phyloP scores from a whole-genome alignment of 2,329 filamentous ascomycete species.

The Curvularia verruculosa region DNA sequence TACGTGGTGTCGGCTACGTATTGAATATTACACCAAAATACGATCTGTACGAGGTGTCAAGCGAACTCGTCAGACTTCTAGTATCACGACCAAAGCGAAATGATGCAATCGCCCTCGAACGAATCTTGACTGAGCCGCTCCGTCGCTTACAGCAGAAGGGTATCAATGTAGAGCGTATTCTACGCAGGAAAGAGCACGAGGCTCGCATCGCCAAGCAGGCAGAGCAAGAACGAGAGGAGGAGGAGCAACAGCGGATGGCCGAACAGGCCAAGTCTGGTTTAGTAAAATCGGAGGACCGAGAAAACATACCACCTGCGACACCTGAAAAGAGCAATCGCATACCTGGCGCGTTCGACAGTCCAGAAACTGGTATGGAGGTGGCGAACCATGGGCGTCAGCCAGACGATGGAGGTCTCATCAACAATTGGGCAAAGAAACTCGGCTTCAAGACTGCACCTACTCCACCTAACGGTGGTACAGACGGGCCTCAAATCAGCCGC shows the following conservation, averaged over 20 bases:
- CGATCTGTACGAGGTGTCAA: slow-evolving; percentile 91
- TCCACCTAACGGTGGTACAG: slow-evolving; percentile 25
- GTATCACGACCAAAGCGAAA: slow-evolving; percentile 84
- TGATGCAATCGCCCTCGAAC: slow-evolving; percentile 88
- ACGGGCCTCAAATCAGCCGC: slow-evolving; percentile 43
- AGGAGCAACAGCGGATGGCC: slow-evolving; percentile 58
- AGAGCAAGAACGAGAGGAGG: slow-evolving; percentile 71
- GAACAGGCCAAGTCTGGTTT: slow-evolving; percentile 39
- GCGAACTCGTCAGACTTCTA: slow-evolving; percentile 81
- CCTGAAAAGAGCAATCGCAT: slow-evolving; percentile 42
- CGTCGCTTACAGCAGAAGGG: slow-evolving; percentile 82
- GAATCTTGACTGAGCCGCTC: slow-evolving; percentile 84
- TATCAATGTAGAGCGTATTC: slow-evolving; percentile 95
- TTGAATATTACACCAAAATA: slow-evolving; percentile 79
- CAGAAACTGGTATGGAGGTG: slow-evolving; percentile 40
- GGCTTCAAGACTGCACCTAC: slow-evolving; percentile 41
- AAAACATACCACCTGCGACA: slow-evolving; percentile 29
- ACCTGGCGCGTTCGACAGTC: slow-evolving; percentile 47
- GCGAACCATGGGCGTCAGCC: slow-evolving; percentile 30
- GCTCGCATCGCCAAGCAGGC: slow-evolving; percentile 84
- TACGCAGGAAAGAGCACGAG: slow-evolving; percentile 85
- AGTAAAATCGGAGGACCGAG: slow-evolving; percentile 18
- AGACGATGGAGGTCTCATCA: slow-evolving; percentile 38
- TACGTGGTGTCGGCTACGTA: slow-evolving; percentile 69
- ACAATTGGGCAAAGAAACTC: slow-evolving; percentile 48